phyloP scores from a whole-genome alignment of 768 basidiomycete genomes.

The Leccinum fibrillosum region DNA sequence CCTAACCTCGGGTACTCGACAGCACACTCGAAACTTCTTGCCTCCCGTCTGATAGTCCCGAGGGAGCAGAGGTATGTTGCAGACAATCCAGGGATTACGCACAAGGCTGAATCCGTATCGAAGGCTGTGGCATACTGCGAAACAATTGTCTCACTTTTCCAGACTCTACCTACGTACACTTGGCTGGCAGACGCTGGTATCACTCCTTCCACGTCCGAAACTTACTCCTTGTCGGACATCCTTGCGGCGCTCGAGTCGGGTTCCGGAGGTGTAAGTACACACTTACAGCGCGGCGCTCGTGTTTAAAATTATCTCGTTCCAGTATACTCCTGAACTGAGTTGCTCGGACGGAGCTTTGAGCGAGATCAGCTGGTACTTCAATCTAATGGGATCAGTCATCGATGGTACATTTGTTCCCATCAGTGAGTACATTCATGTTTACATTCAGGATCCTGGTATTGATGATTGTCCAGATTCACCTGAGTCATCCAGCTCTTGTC shows the following conservation, averaged over 20 bases:
- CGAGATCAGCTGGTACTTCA: constrained; percentile 60
- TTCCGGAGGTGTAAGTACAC: constrained; percentile 42
- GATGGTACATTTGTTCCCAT: constrained; percentile 64
- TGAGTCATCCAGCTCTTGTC: constrained; percentile 42
- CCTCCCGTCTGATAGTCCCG: constrained; percentile 54
- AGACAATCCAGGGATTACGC: background rate
- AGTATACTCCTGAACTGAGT: constrained; percentile 50
- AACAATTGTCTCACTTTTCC: constrained; percentile 54
- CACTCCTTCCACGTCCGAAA: constrained; percentile 55
- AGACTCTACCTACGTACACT: constrained; percentile 69
- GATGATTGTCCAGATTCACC: constrained; percentile 44
- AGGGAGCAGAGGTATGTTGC: constrained; percentile 53
- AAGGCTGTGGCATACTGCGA: constrained; percentile 70
- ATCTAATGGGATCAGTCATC: constrained; percentile 61
- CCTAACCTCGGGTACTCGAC: constrained; percentile 8
- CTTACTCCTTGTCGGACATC: constrained; percentile 55
- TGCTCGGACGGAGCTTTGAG: constrained; percentile 40
- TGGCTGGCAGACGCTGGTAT: constrained; percentile 75
- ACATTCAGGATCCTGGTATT: background rate
- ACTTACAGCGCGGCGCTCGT: background rate
- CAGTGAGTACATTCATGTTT: constrained; percentile 34
- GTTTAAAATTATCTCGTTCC: background rate
- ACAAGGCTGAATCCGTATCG: background rate
- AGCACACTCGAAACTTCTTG: constrained; percentile 61
- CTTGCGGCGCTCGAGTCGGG: constrained; percentile 52